Conservation (phyloP, 2,329 filamentous ascomycete genomes). For the Lomentospora prolificans region DNA sequence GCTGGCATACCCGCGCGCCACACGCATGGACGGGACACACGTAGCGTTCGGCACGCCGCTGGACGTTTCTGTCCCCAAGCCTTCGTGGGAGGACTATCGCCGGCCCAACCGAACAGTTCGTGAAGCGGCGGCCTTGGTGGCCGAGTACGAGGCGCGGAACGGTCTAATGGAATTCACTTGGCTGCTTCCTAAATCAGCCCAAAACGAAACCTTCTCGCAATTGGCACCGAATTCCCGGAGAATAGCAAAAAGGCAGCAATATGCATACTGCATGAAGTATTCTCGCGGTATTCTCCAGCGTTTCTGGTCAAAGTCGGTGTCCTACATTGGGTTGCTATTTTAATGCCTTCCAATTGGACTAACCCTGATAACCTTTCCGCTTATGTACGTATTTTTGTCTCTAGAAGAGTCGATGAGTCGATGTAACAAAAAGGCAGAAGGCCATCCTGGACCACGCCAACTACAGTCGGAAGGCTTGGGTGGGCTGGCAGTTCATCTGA, state of each 20-base stretch:
- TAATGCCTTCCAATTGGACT: too few relatives aligned
- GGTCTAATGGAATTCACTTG: background rate
- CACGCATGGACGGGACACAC: background rate
- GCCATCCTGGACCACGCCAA: too few relatives aligned
- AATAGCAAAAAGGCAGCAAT: background rate
- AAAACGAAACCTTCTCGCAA: background rate
- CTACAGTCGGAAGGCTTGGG: too few relatives aligned
- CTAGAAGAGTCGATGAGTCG: too few relatives aligned
- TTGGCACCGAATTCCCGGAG: background rate
- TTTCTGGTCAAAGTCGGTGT: too few relatives aligned
- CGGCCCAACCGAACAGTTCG: background rate
- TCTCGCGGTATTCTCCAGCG: too few relatives aligned
- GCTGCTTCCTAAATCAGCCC: background rate
- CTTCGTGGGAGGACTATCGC: background rate
- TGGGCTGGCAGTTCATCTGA: too few relatives aligned
- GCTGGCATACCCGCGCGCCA: background rate
- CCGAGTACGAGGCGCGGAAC: background rate
- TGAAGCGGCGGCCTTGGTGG: slow-evolving; percentile 1
- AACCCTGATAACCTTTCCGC: too few relatives aligned
- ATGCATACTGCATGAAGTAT: too few relatives aligned
- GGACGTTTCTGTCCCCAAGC: background rate
- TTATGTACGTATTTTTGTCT: too few relatives aligned
- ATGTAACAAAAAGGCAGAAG: too few relatives aligned
- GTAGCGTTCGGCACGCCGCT: background rate
- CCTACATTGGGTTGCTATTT: too few relatives aligned